phyloP scores from a whole-genome alignment of 2,329 filamentous ascomycete species.

The Tolypocladium capitatum region DNA sequence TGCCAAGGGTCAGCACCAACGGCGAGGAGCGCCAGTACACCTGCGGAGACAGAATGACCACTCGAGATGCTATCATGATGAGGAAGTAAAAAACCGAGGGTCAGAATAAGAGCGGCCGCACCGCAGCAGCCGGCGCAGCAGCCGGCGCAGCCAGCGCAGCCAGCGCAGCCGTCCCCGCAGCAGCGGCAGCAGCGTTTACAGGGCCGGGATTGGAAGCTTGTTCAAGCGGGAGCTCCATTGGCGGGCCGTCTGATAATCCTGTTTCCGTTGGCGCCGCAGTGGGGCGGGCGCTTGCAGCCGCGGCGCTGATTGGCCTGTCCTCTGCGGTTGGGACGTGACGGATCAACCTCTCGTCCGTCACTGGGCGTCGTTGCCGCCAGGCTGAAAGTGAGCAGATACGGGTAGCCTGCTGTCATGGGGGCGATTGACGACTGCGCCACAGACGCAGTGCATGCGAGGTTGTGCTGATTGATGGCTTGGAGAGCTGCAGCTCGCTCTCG shows the following conservation, averaged over 20 bases:
- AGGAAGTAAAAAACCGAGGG: not conserved
- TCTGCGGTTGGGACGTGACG: not conserved
- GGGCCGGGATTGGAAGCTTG: not conserved
- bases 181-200: not conserved
- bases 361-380: not conserved
- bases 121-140: not conserved
- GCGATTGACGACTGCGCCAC: too few relatives aligned
- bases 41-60: not conserved
- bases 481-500: too few relatives aligned
- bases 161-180: too few relatives aligned
- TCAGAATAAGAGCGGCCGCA: not conserved
- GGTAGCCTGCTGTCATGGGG: too few relatives aligned
- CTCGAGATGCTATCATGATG: not conserved
- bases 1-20: not conserved
- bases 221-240: not conserved
- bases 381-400: too few relatives aligned
- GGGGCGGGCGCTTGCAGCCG: not conserved
- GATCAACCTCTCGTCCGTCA: not conserved
- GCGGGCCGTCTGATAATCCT: not conserved
- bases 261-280: not conserved
- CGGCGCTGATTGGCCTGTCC: not conserved
- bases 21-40: not conserved
- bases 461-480: not conserved
- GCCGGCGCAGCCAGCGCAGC: not conserved
- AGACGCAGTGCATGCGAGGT: too few relatives aligned